Percentiles rank a stretch among this genome's conserved stretches.
phyloP scores from a whole-genome alignment of 192 early-diverging fungal species.

The Blastocladiella britannica region DNA sequence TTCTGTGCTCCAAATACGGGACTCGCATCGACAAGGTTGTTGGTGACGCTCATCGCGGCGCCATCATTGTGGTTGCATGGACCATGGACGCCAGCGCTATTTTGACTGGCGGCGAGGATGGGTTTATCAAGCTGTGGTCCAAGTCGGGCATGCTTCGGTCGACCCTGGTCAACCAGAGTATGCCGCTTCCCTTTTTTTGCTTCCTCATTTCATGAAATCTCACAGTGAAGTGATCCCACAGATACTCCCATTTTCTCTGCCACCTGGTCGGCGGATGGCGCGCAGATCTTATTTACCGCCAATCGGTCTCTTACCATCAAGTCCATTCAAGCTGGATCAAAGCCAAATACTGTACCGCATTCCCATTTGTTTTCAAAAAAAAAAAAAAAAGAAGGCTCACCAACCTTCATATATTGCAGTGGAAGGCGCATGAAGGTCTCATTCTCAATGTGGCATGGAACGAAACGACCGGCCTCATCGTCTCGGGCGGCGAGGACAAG shows the following conservation, averaged over 20 bases:
- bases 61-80: slow-evolving; percentile 23
- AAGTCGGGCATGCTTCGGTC: slow-evolving; percentile 37
- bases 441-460: slow-evolving; percentile 35
- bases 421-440: slow-evolving; percentile 38
- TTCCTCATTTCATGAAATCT: neutral
- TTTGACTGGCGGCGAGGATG: slow-evolving; percentile 29
- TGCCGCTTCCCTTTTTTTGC: slow-evolving; percentile 3
- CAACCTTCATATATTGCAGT: slow-evolving; percentile 9
- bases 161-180: slow-evolving; percentile 15
- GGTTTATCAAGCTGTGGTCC: slow-evolving; percentile 33
- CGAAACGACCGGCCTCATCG: slow-evolving; percentile 24
- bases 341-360: slow-evolving; percentile 21
- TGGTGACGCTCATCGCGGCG: slow-evolving; percentile 35
- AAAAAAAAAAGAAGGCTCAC: neutral
- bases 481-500: slow-evolving; percentile 39
- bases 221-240: neutral
- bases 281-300: slow-evolving; percentile 27
- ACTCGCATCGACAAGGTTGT: slow-evolving; percentile 30
- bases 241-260: slow-evolving; percentile 29
- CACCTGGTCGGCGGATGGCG: slow-evolving; percentile 32
- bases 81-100: slow-evolving; percentile 31
- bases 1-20: slow-evolving; percentile 25
- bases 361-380: neutral
- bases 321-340: slow-evolving; percentile 27
- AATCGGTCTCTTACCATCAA: slow-evolving; percentile 32